Evolutionary conservation across 768 basidiomycete species (phyloP), one percentile per base, ranked within the genome.

Genomic region (Trametes punicea): DNA sequence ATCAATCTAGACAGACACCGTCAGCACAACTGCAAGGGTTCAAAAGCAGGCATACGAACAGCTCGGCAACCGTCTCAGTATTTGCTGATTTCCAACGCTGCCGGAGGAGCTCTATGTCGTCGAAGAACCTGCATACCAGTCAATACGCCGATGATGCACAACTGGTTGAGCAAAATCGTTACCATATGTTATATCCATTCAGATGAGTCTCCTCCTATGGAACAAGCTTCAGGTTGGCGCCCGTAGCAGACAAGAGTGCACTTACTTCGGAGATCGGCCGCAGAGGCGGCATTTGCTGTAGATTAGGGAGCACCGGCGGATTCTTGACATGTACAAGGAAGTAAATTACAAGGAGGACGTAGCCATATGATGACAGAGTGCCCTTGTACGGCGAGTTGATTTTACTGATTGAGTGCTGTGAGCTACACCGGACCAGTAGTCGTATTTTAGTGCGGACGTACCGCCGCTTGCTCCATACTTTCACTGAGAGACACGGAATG

Each of bases 341-440:
- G 75, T 95, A 97, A 65, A 99, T 92, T 70, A 98, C 96, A 72
- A 99, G 88, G 49, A 99, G 81, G 62, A 96, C 95, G 74, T 96
- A 98, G 61, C 96, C 96, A 69, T 99, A 98, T 51, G 94, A 96
- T 52, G 92, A 95, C 50, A 99, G 77, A 1, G 96, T 98, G 59
- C 96, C 96, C 66, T 92, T 85, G 73, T 98, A 99, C 10, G 96
- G 94, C 47, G 94, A 97, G 73, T 99, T 99, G 72, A 99, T 97
- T 84, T 97, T 95, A 73, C 90, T 92, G 64, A 1, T 2, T 2
- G 18, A 25, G 44, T 51, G 38, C 25, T 26, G 41, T 56, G 34
- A 50, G 26, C 29, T 5, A 6, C n/a, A 11, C 11, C 8, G 44
- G 6, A 30, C 27, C 51, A 51, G 29, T 39, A 18, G 27, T 30